Conservation (phyloP, 257 asterid species). For the Schizonepeta tenuifolia region DNA sequence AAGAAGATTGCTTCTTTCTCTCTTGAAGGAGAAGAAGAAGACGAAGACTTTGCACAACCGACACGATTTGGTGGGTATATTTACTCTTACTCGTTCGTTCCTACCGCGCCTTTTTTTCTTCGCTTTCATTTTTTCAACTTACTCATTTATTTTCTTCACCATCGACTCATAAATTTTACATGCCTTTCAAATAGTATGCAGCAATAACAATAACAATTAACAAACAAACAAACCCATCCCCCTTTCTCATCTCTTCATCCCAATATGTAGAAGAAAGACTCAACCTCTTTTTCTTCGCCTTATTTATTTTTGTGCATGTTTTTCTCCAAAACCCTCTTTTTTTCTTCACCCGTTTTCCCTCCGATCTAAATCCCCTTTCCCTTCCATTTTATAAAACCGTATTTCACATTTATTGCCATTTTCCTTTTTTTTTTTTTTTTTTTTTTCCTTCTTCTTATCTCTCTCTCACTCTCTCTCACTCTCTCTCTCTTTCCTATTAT, state of each 20-base stretch:
- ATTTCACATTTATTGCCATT: background rate
- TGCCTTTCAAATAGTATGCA: background rate
- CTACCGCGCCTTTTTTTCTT: constrained; percentile 8
- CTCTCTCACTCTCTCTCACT: no score
- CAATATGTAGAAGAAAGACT: background rate
- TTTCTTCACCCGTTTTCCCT: no score
- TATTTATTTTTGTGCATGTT: background rate
- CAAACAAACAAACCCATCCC: background rate
- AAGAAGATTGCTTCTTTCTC: background rate
- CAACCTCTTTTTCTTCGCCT: background rate
- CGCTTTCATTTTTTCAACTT: constrained; percentile 31
- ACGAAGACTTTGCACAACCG: constrained; percentile 32
- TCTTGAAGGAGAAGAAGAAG: constrained; percentile 16
- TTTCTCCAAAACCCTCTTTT: background rate
- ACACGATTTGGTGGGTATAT: constrained; percentile 44
- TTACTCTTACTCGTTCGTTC: constrained; percentile 49
- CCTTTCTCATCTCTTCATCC: background rate
- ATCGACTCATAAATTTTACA: background rate
- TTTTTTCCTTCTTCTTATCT: no score
- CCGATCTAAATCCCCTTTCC: background rate
- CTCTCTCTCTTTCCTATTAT: no score
- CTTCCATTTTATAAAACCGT: background rate
- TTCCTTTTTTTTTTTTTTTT: background rate
- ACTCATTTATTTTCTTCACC: constrained; percentile 26
- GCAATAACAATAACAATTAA: background rate